Evolutionary conservation across 1,284 basidiomycete genomes (phyloP), one percentile per base, ranked within the genome.

Genomic region (Phylloporus sp.): DNA sequence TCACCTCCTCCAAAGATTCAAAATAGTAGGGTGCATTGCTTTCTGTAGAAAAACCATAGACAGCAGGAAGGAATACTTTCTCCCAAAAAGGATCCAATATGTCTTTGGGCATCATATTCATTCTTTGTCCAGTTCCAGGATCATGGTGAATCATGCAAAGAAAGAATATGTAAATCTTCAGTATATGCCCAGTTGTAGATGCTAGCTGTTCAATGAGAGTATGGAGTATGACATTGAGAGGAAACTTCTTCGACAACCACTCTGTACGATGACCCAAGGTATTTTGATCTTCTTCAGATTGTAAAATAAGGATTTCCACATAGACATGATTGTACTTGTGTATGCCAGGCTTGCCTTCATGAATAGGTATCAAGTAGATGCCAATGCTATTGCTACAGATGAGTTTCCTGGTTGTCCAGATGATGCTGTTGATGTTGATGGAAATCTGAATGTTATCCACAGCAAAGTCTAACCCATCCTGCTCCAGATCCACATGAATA

Each of bases 401-500:
- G 0, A 69, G 7, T 26, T n/a, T 13, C 6, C 13, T 58, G 2
- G 63, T 69, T 2, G 15, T 60, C 64, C 67, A 71, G 2, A 70
- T 65, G 32, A 70, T 55, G 32, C 68, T 70, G 34, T 70, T 61
- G 6, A 70, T 70, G 24, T 67, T 24, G 0, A 69, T 49, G 0
- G 60, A 67, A 15, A 70, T 53, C 0, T 55, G 1, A 2, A 69
- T 55, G 2, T 62, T 39, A 0, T 64, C 17, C 0, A 2, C 17
- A 17, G 31, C 1, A 11, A 70, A 2, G 0, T 56, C 4, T 0
- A 67, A 4, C 2, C 3, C 10, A 17, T 70, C 65, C n/a, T 56
- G 1, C 29, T 69, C 60, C 1, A 65, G 55, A 24, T 69, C 49
- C 0, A 70, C n/a, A 20, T 4, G 11, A 2, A 69, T n/a, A 53